A percentile compares a stretch with the other conserved stretches of the same genome.
Evolutionary conservation across 1,284 basidiomycete species (phyloP).

Genomic region (Cryptococcus sp.): DNA sequence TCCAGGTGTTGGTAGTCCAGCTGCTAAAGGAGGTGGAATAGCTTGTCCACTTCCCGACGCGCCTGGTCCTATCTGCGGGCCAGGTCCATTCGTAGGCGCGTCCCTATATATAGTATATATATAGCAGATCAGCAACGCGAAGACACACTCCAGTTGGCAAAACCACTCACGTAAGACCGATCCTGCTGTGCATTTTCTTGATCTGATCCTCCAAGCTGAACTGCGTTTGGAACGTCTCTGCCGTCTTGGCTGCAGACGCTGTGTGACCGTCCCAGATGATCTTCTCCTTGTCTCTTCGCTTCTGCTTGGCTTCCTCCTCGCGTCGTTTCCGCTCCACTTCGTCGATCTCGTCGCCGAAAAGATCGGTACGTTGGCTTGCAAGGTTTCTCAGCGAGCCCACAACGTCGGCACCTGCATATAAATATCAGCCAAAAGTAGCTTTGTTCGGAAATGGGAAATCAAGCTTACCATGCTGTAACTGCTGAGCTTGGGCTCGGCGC

Average conservation of each 20-base stretch:
- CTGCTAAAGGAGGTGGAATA: slow-evolving; percentile 36
- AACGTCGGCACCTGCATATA: slow-evolving; percentile 72
- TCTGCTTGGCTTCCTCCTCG: slow-evolving; percentile 77
- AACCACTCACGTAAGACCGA: slow-evolving; percentile 33
- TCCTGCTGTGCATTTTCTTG: slow-evolving; percentile 84
- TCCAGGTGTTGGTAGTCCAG: slow-evolving; percentile 50
- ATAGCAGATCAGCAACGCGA: neutral
- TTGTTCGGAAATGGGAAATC: neutral
- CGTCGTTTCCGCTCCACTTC: slow-evolving; percentile 81
- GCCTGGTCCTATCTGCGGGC: slow-evolving; percentile 32
- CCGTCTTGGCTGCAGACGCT: slow-evolving; percentile 79
- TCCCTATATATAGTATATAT: slow-evolving; percentile 2
- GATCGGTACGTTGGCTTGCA: slow-evolving; percentile 87
- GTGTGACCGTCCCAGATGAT: slow-evolving; percentile 96
- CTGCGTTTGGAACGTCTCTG: slow-evolving; percentile 85
- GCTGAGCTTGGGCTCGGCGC: slow-evolving; percentile 84
- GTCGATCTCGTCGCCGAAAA: slow-evolving; percentile 82
- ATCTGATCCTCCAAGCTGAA: slow-evolving; percentile 95
- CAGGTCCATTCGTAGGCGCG: slow-evolving; percentile 15
- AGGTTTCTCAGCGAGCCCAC: slow-evolving; percentile 87
- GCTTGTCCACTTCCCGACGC: slow-evolving; percentile 14
- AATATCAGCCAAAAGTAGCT: neutral
- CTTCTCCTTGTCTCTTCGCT: slow-evolving; percentile 81
- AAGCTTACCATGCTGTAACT: slow-evolving; percentile 67
- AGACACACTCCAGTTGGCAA: neutral